Evolutionary conservation across 805 yeast species (phyloP).

Genomic region (Wickerhamomyces kurtzmanii): DNA sequence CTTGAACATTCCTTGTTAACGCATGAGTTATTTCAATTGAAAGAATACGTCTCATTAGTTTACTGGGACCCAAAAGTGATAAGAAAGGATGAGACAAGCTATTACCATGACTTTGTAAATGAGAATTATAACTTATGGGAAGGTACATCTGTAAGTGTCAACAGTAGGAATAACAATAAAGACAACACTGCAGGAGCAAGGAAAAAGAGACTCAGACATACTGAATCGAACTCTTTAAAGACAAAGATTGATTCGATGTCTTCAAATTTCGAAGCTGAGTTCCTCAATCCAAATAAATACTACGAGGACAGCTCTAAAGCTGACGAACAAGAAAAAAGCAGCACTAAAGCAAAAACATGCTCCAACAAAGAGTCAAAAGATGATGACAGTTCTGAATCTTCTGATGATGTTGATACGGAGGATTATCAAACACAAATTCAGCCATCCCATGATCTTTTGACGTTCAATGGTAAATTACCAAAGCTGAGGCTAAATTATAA

Average conservation of each 20-base stretch:
- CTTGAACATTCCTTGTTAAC: constrained; percentile 37
- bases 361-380: constrained; percentile 1
- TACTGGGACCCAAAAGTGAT: constrained; percentile 45
- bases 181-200: constrained; percentile 12
- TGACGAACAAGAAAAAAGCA: too few relatives aligned
- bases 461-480: constrained; percentile 13
- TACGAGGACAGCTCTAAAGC: too few relatives aligned
- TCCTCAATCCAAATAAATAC: too few relatives aligned
- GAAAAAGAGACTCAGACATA: constrained; percentile 3
- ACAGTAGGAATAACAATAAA: constrained; percentile 21
- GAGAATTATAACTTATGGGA: constrained; percentile 18
- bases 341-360: too few relatives aligned
- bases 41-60: constrained; percentile 48
- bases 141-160: constrained; percentile 23
- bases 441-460: constrained; percentile 10
- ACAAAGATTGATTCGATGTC: not conserved
- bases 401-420: constrained; percentile 5
- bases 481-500: constrained; percentile 22
- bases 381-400: constrained; percentile 3
- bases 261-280: too few relatives aligned
- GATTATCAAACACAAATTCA: constrained; percentile 1
- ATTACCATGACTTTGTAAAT: constrained; percentile 20
- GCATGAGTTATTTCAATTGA: constrained; percentile 55
- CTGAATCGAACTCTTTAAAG: constrained; percentile 1
- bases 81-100: constrained; percentile 24